Conservation (phyloP, 2,329 filamentous ascomycete species). For the Aspergillus pseudoterreus region DNA sequence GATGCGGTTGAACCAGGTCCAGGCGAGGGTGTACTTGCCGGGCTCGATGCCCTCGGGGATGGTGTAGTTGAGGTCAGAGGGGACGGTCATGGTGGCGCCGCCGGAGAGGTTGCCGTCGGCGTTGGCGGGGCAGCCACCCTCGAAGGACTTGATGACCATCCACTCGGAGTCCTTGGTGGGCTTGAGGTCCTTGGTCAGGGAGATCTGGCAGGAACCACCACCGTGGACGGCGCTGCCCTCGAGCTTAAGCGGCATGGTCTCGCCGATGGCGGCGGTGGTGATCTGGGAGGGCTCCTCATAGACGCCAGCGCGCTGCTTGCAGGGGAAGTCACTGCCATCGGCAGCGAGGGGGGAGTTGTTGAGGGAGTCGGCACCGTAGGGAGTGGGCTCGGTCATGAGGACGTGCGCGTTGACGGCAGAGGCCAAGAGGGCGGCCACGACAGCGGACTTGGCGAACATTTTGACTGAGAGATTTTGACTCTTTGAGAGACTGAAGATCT, state of each 20-base stretch:
- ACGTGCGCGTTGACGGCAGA: constrained; percentile 69
- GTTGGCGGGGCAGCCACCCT: constrained; percentile 77
- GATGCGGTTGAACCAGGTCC: constrained; percentile 91
- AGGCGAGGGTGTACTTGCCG: constrained; percentile 78
- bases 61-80: constrained; percentile 63
- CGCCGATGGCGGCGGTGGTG: constrained; percentile 64
- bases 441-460: constrained; percentile 28
- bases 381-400: constrained; percentile 64
- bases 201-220: constrained; percentile 88
- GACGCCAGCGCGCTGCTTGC: constrained; percentile 60
- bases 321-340: constrained; percentile 71
- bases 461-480: constrained; percentile 1
- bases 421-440: constrained; percentile 48
- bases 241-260: constrained; percentile 60
- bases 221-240: constrained; percentile 74
- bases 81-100: constrained; percentile 42
- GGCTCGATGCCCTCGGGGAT: constrained; percentile 69
- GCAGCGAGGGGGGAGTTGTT: constrained; percentile 63
- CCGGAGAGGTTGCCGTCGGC: constrained; percentile 56
- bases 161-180: constrained; percentile 66
- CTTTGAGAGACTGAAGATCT: neutral
- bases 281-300: constrained; percentile 39
- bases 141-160: constrained; percentile 85
- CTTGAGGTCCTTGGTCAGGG: constrained; percentile 71
- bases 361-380: constrained; percentile 51